These are phyloP conservation scores for Postia placenta DNA, from an alignment of 768 basidiomycete species.

Conservation along the genomic window DNA sequence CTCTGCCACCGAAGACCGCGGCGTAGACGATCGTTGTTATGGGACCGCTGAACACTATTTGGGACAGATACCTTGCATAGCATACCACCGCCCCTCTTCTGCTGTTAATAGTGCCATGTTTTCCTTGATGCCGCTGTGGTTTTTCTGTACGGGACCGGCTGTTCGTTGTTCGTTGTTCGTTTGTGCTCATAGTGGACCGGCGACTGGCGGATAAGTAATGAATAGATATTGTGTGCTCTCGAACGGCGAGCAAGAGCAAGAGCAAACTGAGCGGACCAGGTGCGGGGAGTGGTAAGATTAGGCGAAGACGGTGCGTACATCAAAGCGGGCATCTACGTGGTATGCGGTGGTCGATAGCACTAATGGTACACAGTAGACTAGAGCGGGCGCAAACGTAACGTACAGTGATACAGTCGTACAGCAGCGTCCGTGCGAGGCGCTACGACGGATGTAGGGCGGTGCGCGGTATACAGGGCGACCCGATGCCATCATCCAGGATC, in stretches of 20 bases:
- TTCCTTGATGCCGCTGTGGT: not conserved
- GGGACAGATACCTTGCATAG: conserved; percentile 23
- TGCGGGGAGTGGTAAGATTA: no score
- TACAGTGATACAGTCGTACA: not conserved
- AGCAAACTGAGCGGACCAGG: no score
- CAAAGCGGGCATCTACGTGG: not conserved
- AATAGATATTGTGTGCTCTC: no score
- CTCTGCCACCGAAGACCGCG: conserved; percentile 12
- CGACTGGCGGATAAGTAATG: no score
- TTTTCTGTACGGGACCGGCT: not conserved
- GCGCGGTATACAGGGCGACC: not conserved
- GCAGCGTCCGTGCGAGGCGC: not conserved
- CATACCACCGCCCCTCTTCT: conserved; percentile 17
- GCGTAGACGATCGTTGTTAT: not conserved
- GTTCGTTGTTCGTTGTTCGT: not conserved
- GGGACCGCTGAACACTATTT: not conserved
- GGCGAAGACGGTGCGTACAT: no score
- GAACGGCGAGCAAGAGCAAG: not conserved
- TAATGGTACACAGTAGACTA: no score
- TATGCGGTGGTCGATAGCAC: no score
- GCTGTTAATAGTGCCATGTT: not conserved
- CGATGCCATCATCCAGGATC: not conserved
- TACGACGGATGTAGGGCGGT: not conserved
- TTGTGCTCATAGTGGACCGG: no score
- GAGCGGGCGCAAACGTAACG: no score